Conservation (phyloP, 805 yeast genomes). For the Yarrowia porcina region DNA sequence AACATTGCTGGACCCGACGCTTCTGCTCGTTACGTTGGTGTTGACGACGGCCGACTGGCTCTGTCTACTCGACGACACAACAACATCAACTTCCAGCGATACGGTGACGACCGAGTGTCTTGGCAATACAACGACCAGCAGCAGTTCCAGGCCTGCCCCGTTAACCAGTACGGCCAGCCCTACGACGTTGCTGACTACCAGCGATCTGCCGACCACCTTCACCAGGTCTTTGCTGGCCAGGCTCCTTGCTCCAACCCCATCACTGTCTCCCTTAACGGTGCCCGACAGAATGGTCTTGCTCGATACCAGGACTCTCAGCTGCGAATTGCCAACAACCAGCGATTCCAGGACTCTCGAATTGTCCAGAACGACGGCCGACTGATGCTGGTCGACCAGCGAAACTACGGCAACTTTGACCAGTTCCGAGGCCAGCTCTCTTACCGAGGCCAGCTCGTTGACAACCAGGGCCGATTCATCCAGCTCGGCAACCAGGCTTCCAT, state of each 20-base stretch:
- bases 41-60: slow-evolving; percentile 8
- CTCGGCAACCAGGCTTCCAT: slow-evolving; percentile 22
- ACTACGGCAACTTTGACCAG: background rate
- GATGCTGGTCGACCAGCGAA: slow-evolving; percentile 3
- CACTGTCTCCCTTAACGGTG: background rate
- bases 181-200: background rate
- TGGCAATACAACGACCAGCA: slow-evolving; percentile 18
- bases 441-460: slow-evolving; percentile 23
- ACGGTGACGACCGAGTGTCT: background rate
- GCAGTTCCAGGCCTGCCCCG: slow-evolving; percentile 21
- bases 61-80: slow-evolving; percentile 11
- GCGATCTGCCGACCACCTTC: background rate
- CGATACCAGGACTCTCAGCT: slow-evolving; percentile 18
- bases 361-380: slow-evolving; percentile 14
- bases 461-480: slow-evolving; percentile 21
- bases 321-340: slow-evolving; percentile 17
- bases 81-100: slow-evolving; percentile 9
- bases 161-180: background rate
- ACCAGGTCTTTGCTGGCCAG: slow-evolving; percentile 9
- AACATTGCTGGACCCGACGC: slow-evolving; percentile 13
- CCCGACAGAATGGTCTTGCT: slow-evolving; percentile 3
- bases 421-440: slow-evolving; percentile 21
- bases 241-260: background rate
- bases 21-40: slow-evolving; percentile 19
- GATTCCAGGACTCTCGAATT: background rate